Conservation (phyloP, 148 eudicot species). For the Amaranthus hypochondriacus region DNA sequence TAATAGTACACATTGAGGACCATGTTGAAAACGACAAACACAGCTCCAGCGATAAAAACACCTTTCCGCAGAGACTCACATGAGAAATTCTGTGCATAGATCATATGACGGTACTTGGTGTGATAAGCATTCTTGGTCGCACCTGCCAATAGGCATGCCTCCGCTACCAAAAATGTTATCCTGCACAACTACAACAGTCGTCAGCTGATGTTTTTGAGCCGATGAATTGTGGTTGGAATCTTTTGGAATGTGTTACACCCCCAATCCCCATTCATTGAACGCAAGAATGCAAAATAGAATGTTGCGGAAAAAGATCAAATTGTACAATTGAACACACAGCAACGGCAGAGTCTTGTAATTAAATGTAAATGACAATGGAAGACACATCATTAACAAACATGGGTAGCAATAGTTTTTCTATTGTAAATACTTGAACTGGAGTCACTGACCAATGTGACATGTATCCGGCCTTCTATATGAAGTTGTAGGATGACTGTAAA, state of each 20-base stretch:
- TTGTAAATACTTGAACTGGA: too few species aligned
- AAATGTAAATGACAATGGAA: too few species aligned
- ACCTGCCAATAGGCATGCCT: conserved; percentile 85
- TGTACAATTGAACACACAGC: too few species aligned
- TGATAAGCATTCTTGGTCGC: conserved; percentile 91
- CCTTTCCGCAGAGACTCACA: conserved; percentile 85
- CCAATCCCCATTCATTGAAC: background rate
- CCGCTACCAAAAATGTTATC: conserved; percentile 85
- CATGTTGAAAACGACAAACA: conserved; percentile 86
- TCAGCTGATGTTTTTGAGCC: background rate
- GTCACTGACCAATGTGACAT: too few species aligned
- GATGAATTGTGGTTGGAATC: background rate
- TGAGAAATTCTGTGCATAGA: conserved; percentile 68
- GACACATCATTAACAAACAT: too few species aligned
- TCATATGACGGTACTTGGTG: conserved; percentile 58
- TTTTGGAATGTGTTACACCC: background rate
- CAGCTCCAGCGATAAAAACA: conserved; percentile 86
- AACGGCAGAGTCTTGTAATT: too few species aligned
- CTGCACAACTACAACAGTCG: conserved; percentile 34
- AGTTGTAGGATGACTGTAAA: background rate
- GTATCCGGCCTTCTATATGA: background rate
- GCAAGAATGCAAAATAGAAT: background rate
- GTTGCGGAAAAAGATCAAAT: too few species aligned
- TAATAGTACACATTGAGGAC: conserved; percentile 78
- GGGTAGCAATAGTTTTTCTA: too few species aligned